A percentile compares a stretch with the other conserved stretches of the same genome.
phyloP scores from a whole-genome alignment of 75 land plant species.

The Ceratopteris richardii region DNA sequence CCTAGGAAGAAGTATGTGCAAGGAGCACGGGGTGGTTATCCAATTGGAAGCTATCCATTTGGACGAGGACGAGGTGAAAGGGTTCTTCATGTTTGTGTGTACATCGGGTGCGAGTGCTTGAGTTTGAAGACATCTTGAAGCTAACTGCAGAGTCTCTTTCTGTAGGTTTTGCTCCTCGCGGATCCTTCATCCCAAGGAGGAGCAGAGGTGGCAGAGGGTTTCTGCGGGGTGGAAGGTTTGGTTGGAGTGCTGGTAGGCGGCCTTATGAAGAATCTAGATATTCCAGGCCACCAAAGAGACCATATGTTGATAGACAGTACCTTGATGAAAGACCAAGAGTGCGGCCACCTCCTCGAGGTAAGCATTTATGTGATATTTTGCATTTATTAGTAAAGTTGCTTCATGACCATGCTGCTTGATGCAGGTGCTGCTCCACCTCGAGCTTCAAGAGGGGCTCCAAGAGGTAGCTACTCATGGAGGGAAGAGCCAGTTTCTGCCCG shows the following conservation, averaged over 20 bases:
- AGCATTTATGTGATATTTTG: slow-evolving; percentile 1
- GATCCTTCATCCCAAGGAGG: neutral
- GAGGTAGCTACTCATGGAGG: neutral
- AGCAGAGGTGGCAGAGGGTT: slow-evolving; percentile 11
- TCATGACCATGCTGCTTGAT: neutral
- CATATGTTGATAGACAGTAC: neutral
- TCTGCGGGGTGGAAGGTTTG: slow-evolving; percentile 3
- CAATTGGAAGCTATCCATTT: slow-evolving; percentile 14
- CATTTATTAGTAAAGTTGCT: slow-evolving; percentile 4
- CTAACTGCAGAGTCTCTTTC: neutral
- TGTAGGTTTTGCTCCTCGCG: slow-evolving; percentile 1
- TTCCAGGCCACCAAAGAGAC: neutral
- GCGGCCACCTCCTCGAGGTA: neutral
- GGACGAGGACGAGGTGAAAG: slow-evolving; percentile 23
- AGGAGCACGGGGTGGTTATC: slow-evolving; percentile 40
- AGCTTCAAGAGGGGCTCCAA: slow-evolving; percentile 1
- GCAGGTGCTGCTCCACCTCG: neutral
- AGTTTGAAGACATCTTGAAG: neutral
- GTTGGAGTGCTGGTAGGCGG: slow-evolving; percentile 5
- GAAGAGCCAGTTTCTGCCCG: neutral
- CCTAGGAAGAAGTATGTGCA: slow-evolving; percentile 51
- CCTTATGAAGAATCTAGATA: slow-evolving; percentile 5
- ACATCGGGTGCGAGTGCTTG: neutral
- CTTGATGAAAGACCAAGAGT: neutral
- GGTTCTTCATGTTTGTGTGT: neutral